Evolutionary conservation across 1,139 yeast genomes (phyloP).

Genomic region (Sugiyamaella novakii): DNA sequence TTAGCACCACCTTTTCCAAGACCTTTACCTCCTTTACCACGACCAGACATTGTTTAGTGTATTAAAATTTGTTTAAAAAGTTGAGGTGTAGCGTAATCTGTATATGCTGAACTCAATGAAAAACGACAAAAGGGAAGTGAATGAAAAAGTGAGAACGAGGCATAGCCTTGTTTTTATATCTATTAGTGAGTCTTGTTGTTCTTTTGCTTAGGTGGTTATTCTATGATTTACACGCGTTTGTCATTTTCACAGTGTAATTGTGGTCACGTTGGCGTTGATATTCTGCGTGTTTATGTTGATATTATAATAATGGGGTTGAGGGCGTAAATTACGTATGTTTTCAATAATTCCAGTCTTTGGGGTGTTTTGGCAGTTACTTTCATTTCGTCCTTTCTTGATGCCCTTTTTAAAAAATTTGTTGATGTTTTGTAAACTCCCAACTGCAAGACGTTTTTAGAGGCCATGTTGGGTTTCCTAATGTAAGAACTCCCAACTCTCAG

Average conservation of each 20-base stretch:
- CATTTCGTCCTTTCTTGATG: neutral
- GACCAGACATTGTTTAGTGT: constrained; percentile 80
- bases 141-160: constrained; percentile 7
- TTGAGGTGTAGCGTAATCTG: constrained; percentile 9
- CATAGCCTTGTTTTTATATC: constrained; percentile 16
- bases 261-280: constrained; percentile 10
- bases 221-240: constrained; percentile 22
- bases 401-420: constrained; percentile 3
- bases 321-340: neutral
- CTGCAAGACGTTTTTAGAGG: neutral
- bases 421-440: constrained; percentile 17
- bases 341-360: neutral
- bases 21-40: constrained; percentile 99
- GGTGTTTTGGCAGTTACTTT: neutral
- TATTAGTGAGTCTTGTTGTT: constrained; percentile 10
- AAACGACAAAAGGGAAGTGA: constrained; percentile 10
- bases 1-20: constrained; percentile 99
- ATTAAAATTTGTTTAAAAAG: constrained; percentile 4
- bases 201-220: constrained; percentile 5
- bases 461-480: neutral
- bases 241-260: constrained; percentile 9
- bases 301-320: constrained; percentile 10
- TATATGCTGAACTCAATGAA: neutral
- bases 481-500: constrained; percentile 1
- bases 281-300: constrained; percentile 7